Base-by-base conservation (phyloP, 2,329 filamentous ascomycete species). In the Escovopsis sp. region DNA sequence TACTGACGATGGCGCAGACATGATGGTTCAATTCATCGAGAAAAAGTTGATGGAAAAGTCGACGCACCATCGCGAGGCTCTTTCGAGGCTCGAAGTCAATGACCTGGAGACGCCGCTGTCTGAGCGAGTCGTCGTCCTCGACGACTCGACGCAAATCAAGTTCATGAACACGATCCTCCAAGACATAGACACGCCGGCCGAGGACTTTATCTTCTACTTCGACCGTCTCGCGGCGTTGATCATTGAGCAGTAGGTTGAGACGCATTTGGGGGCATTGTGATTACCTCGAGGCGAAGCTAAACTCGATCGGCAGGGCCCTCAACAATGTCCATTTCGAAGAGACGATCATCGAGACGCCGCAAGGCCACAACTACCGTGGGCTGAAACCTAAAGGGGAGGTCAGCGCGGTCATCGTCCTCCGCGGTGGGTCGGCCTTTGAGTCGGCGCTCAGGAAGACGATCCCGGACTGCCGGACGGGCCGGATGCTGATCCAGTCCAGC, bases 151-250 rank as follows among this genome's bases (percentile, higher is more conserved):
- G 8, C 91, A 98, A 60, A 70, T 95, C 43, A 72, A 71, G 44
- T 88, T 80, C 38, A 94, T 98, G 75, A 88, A 85, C 58, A 95
- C 88, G 0, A 83, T 95, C 44, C 75, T 98, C 35, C 82, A 93
- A 55, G 75, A 91, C 52, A 81, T 84, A 15, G 73, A 79, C 39
- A 89, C 86, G 0, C 68, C 73, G 6, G 74, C 85, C 36, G 89
- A 94, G 57, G 88, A 96, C 53, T 96, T 95, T 58, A 85, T 94
- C 48, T 96, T 96, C 63, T 96, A 96, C 63, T 95, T 96, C 60
- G 87, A 98, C 61, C 77, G 91, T 33, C 68, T 96, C 33, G 78
- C 85, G 2, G 77, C 83, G n/a, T 68, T 95, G 41, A 69, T 96
- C 26, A 75, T 96, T 38, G 89, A 96, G 60, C 68, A 78, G 75